Evolutionary conservation across 1,139 yeast genomes (phyloP), one percentile per base, ranked within the genome.

Genomic region (Hyphopichia burtonii): DNA sequence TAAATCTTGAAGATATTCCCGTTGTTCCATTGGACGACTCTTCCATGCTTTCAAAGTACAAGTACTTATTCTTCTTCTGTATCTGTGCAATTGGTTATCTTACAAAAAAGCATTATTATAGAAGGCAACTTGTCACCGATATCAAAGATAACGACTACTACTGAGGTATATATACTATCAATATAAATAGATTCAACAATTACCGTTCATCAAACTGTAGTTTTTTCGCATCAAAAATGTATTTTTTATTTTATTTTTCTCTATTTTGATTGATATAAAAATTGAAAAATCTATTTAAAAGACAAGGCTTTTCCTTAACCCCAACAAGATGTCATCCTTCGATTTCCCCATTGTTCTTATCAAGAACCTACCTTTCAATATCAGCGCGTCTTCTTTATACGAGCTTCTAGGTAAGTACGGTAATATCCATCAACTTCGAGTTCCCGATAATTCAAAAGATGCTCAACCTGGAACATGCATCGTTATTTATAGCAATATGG

Each of bases 331-430:
- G 38, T 36, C 38, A 20, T 33, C 36, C 5, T 18, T 9, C 14
- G 58, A 55, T 12, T 73, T 73, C 39, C 83, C 83, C 2, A 76
- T 78, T 33, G 66, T 83, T 10, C 68, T 69, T 44, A 81, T 81
- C 28, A 80, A 80, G 54, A 83, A 83, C 53, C 66, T 83, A 14
- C 83, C 88, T 1, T 82, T 74, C 54, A 70, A 70, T 31, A 69
- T 77, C 3, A 63, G 77, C 2, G 55, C 75, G 0, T 66, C 65
- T 2, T 76, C 80, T 23, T 59, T 83, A 22, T 82, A 75, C 51
- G 75, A 73, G 18, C 62, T 82, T 10, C 77, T 81, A 50, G 80
- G 82, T 2, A 71, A 73, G 43, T 81, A 70, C 54, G 89, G 88
- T 1, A 72, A 74, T 32, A 72, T 83, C 25, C 70, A 68, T 44